These are phyloP conservation scores for Colletotrichum abscissum DNA, from an alignment of 2,329 filamentous ascomycete species.

Conservation along the genomic window DNA sequence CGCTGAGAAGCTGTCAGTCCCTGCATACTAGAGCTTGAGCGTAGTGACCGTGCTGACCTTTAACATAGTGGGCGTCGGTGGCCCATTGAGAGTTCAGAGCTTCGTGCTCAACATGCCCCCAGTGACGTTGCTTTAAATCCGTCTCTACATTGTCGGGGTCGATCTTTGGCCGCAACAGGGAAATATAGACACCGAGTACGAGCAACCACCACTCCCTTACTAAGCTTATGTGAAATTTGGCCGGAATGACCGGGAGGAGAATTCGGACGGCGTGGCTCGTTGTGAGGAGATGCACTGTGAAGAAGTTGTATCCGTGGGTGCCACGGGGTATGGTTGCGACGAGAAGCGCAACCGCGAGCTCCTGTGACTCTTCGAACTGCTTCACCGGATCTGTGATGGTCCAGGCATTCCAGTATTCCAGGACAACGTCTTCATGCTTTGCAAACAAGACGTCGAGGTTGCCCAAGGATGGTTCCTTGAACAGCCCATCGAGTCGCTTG, in stretches of 20 bases:
- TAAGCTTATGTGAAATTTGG: conserved; percentile 77
- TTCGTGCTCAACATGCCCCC: conserved; percentile 80
- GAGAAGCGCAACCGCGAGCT: conserved; percentile 70
- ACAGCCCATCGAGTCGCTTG: conserved; percentile 74
- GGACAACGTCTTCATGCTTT: conserved; percentile 74
- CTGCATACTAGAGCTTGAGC: neutral
- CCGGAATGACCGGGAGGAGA: conserved; percentile 80
- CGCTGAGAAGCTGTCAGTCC: conserved; percentile 52
- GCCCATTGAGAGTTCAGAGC: conserved; percentile 76
- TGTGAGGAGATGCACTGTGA: conserved; percentile 83
- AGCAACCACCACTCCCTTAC: conserved; percentile 93
- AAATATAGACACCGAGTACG: conserved; percentile 80
- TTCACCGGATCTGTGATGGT: conserved; percentile 74
- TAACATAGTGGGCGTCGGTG: conserved; percentile 86
- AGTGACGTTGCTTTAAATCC: conserved; percentile 74
- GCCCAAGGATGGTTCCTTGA: conserved; percentile 65
- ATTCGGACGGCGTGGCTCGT: conserved; percentile 91
- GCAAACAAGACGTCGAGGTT: conserved; percentile 78
- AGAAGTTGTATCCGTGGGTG: conserved; percentile 81
- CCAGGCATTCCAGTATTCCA: conserved; percentile 96
- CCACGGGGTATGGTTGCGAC: conserved; percentile 69
- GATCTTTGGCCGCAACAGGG: conserved; percentile 78
- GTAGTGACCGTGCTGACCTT: conserved; percentile 63
- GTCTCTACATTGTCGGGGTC: conserved; percentile 72
- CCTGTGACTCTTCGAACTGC: conserved; percentile 80